Conservation (phyloP, 2,329 filamentous ascomycete species). For the Claviceps humidiphila region DNA sequence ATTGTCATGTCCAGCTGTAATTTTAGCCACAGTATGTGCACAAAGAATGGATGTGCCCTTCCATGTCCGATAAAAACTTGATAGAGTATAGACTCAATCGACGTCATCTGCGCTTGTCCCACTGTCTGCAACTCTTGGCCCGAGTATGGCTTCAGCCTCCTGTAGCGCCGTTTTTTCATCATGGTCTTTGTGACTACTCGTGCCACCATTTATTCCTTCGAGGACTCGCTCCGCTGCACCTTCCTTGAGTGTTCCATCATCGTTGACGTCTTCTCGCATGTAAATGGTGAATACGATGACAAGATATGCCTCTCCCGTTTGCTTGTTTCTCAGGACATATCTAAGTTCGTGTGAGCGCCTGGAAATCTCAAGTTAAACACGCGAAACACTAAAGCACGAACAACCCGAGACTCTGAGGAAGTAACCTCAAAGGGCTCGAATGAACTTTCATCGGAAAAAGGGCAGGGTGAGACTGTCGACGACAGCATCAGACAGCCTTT, state of each 20-base stretch:
- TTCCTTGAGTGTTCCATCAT: constrained; percentile 40
- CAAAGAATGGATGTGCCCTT: no score
- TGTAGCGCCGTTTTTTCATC: constrained; percentile 24
- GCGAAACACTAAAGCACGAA: neutral
- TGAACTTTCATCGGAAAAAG: no score
- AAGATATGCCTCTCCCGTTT: constrained; percentile 62
- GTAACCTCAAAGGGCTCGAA: neutral
- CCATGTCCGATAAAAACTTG: no score
- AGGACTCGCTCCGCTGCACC: constrained; percentile 19
- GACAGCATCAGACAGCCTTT: no score
- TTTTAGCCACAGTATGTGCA: no score
- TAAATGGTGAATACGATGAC: constrained; percentile 72
- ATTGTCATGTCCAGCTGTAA: no score
- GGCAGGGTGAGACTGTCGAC: neutral
- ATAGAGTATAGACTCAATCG: constrained; percentile 19
- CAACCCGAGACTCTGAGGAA: constrained; percentile 3
- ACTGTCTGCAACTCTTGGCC: constrained; percentile 8
- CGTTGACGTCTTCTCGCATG: constrained; percentile 50
- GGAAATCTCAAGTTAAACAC: constrained; percentile 12
- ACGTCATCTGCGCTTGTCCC: constrained; percentile 29
- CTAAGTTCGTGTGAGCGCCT: constrained; percentile 73
- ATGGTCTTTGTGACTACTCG: constrained; percentile 13
- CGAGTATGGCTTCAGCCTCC: constrained; percentile 25
- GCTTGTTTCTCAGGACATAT: constrained; percentile 78
- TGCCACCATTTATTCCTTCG: constrained; percentile 7